A percentile compares a stretch with the other conserved stretches of the same genome.
These are phyloP conservation scores for Phytophthora citrophthora DNA, from an alignment of 352 stramenopile species.

Conservation along the genomic window DNA sequence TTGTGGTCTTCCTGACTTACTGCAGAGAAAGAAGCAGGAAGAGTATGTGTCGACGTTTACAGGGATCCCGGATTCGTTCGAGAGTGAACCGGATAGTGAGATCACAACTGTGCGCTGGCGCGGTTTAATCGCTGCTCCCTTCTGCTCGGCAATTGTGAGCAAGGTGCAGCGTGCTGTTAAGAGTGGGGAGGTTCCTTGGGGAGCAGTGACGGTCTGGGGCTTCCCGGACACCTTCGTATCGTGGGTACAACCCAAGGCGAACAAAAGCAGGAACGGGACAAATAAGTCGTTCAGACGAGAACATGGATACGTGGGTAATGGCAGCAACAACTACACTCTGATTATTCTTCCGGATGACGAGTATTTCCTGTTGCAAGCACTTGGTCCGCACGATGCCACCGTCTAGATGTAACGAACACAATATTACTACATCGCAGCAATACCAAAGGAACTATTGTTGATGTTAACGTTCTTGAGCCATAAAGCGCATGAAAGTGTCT, in stretches of 20 bases:
- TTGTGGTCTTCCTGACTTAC: constrained; percentile 59
- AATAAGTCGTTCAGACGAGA: constrained; percentile 44
- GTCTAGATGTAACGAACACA: constrained; percentile 33
- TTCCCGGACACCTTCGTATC: constrained; percentile 77
- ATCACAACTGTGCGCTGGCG: constrained; percentile 74
- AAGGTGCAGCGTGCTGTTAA: constrained; percentile 57
- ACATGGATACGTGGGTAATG: constrained; percentile 79
- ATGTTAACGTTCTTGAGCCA: background rate
- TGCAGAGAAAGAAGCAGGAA: constrained; percentile 59
- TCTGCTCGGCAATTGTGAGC: constrained; percentile 61
- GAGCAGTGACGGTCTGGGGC: constrained; percentile 79
- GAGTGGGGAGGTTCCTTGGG: constrained; percentile 61
- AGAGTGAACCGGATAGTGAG: constrained; percentile 39
- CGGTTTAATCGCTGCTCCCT: constrained; percentile 66
- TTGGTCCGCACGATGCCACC: constrained; percentile 73
- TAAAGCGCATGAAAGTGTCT: constrained; percentile 1
- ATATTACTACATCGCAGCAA: constrained; percentile 4
- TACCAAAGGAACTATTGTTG: background rate
- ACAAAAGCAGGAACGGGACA: constrained; percentile 31
- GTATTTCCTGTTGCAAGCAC: constrained; percentile 75
- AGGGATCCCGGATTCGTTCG: constrained; percentile 45
- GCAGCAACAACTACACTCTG: constrained; percentile 81
- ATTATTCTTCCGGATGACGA: constrained; percentile 72
- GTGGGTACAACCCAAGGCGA: constrained; percentile 56
- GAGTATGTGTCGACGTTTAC: constrained; percentile 86